Base-by-base conservation (phyloP, 805 yeast genomes). In the Ogataea nitratoaversa region DNA sequence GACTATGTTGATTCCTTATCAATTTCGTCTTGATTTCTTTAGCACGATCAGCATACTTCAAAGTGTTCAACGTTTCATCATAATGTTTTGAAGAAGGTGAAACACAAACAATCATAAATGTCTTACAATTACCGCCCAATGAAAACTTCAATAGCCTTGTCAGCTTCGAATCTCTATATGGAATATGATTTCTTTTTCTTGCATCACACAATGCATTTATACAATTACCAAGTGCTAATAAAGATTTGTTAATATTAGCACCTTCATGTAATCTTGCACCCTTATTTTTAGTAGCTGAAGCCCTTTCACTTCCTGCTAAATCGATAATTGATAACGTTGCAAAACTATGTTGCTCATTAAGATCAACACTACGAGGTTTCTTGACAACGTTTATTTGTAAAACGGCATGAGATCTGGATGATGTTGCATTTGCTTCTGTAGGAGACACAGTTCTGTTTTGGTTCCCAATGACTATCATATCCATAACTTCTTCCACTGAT, bases 71-170 rank as follows among this genome's bases (percentile, higher is more conserved):
- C 1, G 98, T 90, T 56, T 91, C 98, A 56, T 91, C 98, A 59
- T 88, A 89, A 60, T 91, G 97, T 32, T 70, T 72, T 23, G 85
- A 76, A 43, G 89, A 84, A 0, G 97, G 97, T 4, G 95, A 82
- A 3, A 91, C 76, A 62, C 98, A 91, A 2, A 89, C 97, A 49
- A 91, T 86, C 98, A 91, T 91, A 4, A 88, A 90, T 0, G 98
- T 91, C 57, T 85, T 84, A 63, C 98, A 91, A 57, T 88, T 87
- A 0, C 97, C 97, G 3, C 96, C 96, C 12, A 91, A 66, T 0
- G 96, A 89, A 56, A 86, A 88, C 57, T 90, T 88, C 41, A 91
- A 71, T 36, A 91, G 67, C 48, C 98, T 66, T 0, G 98, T 91
- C 39, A 91, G 68, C 54, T 90, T 90, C 7, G 95, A 87, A 59